A percentile compares a stretch with the other conserved stretches of the same genome.
These are phyloP conservation scores for Pichia paraexigua DNA, from an alignment of 805 yeast genomes.

Conservation along the genomic window DNA sequence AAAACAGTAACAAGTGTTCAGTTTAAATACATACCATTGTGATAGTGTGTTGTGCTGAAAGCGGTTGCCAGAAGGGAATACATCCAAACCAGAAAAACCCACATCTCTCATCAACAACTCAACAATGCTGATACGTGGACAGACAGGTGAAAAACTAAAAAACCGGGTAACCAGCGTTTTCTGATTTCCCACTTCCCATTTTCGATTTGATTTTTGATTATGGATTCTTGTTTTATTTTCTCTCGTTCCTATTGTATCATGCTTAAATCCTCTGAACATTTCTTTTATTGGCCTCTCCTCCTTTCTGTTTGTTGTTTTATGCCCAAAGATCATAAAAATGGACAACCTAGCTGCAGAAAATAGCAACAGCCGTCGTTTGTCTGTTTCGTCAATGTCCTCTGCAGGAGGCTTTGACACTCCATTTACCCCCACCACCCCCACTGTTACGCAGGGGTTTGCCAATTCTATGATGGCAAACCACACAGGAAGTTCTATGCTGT, in stretches of 20 bases:
- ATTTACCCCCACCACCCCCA: not conserved
- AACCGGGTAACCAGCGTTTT: not conserved
- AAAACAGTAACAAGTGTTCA: not conserved
- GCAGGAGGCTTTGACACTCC: not conserved
- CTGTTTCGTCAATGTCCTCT: not conserved
- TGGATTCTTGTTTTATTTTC: not conserved
- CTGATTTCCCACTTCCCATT: not conserved
- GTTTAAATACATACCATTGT: not conserved
- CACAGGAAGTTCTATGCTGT: slow-evolving; percentile 29
- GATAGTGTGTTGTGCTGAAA: not conserved
- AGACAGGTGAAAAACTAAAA: not conserved
- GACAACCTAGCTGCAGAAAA: not conserved
- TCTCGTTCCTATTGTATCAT: not conserved
- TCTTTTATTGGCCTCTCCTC: not conserved
- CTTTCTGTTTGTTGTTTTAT: not conserved
- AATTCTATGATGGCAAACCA: slow-evolving; percentile 25
- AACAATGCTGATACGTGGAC: not conserved
- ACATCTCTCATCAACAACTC: not conserved
- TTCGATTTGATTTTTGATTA: not conserved
- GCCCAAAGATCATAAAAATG: not conserved
- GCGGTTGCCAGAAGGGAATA: not conserved
- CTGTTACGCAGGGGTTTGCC: not conserved
- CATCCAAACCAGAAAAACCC: not conserved
- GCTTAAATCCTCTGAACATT: not conserved
- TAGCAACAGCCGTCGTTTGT: not conserved